phyloP scores from a whole-genome alignment of 257 asterid species.

The Plectranthus barbatus region DNA sequence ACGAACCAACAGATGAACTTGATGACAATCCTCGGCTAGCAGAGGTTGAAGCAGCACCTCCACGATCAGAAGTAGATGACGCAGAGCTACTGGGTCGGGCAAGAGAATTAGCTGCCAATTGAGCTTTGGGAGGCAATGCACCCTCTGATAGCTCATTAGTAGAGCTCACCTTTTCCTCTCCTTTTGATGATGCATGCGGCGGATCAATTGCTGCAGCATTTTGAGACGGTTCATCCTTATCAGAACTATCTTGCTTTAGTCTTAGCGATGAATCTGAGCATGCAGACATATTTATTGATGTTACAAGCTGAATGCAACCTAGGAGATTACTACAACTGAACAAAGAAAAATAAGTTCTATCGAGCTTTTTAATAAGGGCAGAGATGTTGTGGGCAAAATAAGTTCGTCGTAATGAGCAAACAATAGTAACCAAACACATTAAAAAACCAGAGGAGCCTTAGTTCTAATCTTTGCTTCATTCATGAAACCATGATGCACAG shows the following conservation, averaged over 20 bases:
- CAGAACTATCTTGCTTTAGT: conserved; percentile 36
- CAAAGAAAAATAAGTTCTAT: no score
- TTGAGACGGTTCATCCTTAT: conserved; percentile 46
- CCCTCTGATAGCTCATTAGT: conserved; percentile 35
- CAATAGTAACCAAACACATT: no score
- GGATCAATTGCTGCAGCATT: conserved; percentile 55
- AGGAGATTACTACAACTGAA: no score
- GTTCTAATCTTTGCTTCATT: no score
- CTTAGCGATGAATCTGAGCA: conserved; percentile 23
- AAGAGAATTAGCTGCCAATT: conserved; percentile 30
- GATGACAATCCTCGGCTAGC: conserved; percentile 69
- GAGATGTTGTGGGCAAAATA: no score
- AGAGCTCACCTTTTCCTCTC: conserved; percentile 44
- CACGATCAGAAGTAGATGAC: conserved; percentile 63
- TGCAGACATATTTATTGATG: no score
- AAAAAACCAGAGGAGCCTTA: no score
- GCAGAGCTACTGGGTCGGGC: conserved; percentile 54
- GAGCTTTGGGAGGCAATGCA: conserved; percentile 39
- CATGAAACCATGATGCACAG: background rate
- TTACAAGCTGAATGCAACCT: no score
- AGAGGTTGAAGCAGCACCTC: conserved; percentile 62
- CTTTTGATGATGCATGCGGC: conserved; percentile 37
- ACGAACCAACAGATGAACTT: conserved; percentile 76
- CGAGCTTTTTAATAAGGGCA: no score
- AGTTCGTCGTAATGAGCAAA: no score